Percentiles rank a stretch among this genome's conserved stretches.
These are phyloP conservation scores for Verruconis gallopava DNA, from an alignment of 2,329 filamentous ascomycete species.

Conservation along the genomic window DNA sequence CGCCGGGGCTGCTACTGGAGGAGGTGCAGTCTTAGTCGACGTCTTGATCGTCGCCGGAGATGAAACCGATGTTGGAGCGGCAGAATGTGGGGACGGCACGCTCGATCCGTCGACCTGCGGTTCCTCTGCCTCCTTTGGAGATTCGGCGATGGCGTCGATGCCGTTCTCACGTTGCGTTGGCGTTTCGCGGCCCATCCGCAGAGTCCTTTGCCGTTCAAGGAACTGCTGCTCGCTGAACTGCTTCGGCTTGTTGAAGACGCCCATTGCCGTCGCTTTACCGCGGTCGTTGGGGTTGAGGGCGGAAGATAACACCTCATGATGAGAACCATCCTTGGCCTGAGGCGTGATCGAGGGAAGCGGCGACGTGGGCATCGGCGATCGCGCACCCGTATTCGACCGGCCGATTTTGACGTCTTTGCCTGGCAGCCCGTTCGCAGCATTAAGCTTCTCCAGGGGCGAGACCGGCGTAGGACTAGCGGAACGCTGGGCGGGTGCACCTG, in stretches of 20 bases:
- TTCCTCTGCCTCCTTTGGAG: background rate
- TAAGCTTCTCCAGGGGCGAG: background rate
- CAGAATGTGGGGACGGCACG: background rate
- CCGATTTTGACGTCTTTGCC: background rate
- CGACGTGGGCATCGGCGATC: background rate
- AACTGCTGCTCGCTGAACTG: conserved; percentile 80
- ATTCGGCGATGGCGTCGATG: conserved; percentile 6
- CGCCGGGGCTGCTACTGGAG: background rate
- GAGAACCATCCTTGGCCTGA: background rate
- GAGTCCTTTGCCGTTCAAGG: conserved; percentile 65
- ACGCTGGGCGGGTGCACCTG: background rate
- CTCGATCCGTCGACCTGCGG: background rate
- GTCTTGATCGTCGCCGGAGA: background rate
- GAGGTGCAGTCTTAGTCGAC: background rate
- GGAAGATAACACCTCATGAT: conserved; percentile 17
- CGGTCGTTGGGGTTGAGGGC: conserved; percentile 62
- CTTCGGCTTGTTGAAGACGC: conserved; percentile 57
- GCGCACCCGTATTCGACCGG: background rate
- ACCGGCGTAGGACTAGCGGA: conserved; percentile 2
- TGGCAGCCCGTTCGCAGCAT: background rate
- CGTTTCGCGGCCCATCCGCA: conserved; percentile 62
- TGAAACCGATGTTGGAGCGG: background rate
- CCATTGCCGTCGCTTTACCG: conserved; percentile 68
- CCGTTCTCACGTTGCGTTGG: conserved; percentile 25
- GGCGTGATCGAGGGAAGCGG: background rate